These are phyloP conservation scores for Epichloe aotearoae DNA, from an alignment of 2,329 filamentous ascomycete genomes.

Conservation along the genomic window DNA sequence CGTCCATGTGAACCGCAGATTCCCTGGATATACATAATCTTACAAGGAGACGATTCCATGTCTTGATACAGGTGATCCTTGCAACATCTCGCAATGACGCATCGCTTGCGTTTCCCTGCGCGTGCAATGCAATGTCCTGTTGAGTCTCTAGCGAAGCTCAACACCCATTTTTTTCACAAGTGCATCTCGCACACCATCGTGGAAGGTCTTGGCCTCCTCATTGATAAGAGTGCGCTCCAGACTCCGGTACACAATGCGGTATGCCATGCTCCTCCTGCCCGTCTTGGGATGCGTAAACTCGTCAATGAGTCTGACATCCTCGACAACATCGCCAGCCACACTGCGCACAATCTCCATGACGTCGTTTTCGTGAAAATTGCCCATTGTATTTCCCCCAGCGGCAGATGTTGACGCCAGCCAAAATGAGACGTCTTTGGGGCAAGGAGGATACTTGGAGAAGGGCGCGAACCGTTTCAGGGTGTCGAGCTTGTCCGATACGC, in stretches of 20 bases:
- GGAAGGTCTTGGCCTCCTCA: slow-evolving; percentile 62
- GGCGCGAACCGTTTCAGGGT: slow-evolving; percentile 55
- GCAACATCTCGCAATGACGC: background rate
- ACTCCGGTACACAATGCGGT: slow-evolving; percentile 87
- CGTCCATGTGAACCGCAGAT: slow-evolving; percentile 10
- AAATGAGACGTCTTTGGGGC: slow-evolving; percentile 87
- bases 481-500: slow-evolving; percentile 38
- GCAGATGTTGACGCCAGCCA: slow-evolving; percentile 51
- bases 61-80: background rate
- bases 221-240: slow-evolving; percentile 83
- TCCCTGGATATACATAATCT: background rate
- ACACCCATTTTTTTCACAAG: slow-evolving; percentile 64
- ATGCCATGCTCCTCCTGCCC: slow-evolving; percentile 72
- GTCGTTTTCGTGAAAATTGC: slow-evolving; percentile 79
- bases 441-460: slow-evolving; percentile 84
- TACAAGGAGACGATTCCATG: background rate
- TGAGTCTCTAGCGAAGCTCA: slow-evolving; percentile 32
- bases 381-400: slow-evolving; percentile 34
- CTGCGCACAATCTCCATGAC: slow-evolving; percentile 89
- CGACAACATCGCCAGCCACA: slow-evolving; percentile 68
- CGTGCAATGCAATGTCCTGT: background rate
- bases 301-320: slow-evolving; percentile 76
- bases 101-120: background rate
- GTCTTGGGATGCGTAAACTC: slow-evolving; percentile 83
- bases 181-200: slow-evolving; percentile 50